Conservation (phyloP, 176 grass and related monocot species). For the Aegilops bicornis region DNA sequence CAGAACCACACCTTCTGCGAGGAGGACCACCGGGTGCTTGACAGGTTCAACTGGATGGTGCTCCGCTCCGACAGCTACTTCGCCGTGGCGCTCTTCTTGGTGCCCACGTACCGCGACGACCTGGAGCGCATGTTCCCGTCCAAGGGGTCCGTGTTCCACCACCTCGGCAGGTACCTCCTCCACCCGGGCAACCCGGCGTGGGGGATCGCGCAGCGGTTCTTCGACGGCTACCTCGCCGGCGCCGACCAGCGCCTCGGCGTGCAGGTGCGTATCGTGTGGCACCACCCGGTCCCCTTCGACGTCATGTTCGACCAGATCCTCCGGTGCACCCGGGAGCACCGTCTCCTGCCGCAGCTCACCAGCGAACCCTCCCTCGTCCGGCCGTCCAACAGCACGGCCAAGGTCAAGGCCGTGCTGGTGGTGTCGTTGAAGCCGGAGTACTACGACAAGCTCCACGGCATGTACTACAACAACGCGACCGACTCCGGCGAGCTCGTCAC, state of each 20-base stretch:
- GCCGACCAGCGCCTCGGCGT: constrained; percentile 60
- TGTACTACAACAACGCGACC: constrained; percentile 61
- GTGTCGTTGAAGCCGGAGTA: constrained; percentile 54
- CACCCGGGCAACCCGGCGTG: constrained; percentile 65
- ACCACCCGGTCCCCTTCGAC: constrained; percentile 22
- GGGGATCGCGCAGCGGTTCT: constrained; percentile 58
- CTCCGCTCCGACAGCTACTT: constrained; percentile 80
- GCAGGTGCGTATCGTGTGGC: constrained; percentile 45
- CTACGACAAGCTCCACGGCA: constrained; percentile 59
- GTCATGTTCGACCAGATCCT: constrained; percentile 48
- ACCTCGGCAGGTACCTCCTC: constrained; percentile 71
- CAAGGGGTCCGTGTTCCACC: constrained; percentile 72
- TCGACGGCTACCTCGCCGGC: constrained; percentile 64
- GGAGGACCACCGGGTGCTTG: constrained; percentile 54
- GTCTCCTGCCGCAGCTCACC: constrained; percentile 39
- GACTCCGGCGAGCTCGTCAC: constrained; percentile 49
- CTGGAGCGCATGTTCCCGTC: constrained; percentile 63
- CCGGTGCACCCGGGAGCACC: constrained; percentile 49
- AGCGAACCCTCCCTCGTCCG: neutral
- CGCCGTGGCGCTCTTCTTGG: constrained; percentile 57
- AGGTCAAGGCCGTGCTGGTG: constrained; percentile 49
- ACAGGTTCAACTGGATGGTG: constrained; percentile 64
- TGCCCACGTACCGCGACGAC: constrained; percentile 52
- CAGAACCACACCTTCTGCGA: constrained; percentile 63
- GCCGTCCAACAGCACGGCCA: neutral